Evolutionary conservation across 1,284 basidiomycete genomes (phyloP).

Genomic region (Somion occarium): DNA sequence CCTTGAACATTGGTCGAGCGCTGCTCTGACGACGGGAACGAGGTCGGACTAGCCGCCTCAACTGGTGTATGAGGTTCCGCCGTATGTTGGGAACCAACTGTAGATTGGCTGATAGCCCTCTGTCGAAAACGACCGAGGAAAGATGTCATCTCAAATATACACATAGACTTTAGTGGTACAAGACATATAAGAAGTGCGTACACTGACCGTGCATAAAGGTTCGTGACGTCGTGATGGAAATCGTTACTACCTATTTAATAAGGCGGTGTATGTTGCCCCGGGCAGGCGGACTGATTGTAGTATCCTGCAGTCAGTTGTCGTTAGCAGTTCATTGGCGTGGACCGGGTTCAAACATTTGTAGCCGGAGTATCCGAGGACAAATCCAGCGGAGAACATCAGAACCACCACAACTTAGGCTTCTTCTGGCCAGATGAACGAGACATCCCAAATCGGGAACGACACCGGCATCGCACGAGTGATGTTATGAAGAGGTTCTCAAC

Average conservation of each 20-base stretch:
- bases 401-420: background rate
- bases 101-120: conserved; percentile 26
- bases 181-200: background rate
- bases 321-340: background rate
- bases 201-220: background rate
- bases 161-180: background rate
- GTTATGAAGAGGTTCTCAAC: background rate
- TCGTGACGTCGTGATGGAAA: background rate
- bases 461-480: conserved; percentile 1
- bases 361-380: background rate
- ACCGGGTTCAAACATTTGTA: background rate
- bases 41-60: background rate
- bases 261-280: background rate
- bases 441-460: conserved; percentile 9
- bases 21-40: too few species aligned
- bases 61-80: conserved; percentile 6
- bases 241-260: background rate
- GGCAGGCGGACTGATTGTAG: background rate
- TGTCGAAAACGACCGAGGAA: conserved; percentile 34
- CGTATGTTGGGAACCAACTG: conserved; percentile 16
- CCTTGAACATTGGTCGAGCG: too few species aligned
- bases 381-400: conserved; percentile 5
- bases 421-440: conserved; percentile 6
- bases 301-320: background rate
- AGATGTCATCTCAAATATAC: conserved; percentile 27